Evolutionary conservation across 2,329 filamentous ascomycete genomes (phyloP).

Genomic region (Sclerotinia minor): DNA sequence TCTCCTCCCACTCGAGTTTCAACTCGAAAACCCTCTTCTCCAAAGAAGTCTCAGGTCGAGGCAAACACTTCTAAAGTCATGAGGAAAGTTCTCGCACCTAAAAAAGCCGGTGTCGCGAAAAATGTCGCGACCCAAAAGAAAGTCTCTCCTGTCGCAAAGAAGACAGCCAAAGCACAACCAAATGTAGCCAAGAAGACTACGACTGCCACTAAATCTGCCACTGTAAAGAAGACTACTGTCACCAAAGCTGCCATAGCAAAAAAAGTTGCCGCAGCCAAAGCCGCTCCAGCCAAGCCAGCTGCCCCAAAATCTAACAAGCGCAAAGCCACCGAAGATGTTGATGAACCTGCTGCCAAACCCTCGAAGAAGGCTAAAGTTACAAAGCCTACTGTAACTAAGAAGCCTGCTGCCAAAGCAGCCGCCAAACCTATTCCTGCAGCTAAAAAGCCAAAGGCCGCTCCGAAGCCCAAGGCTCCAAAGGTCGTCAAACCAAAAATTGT

Average conservation of each 20-base stretch:
- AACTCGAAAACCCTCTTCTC: conserved; percentile 11
- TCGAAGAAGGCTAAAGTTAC: conserved; percentile 14
- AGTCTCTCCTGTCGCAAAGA: conserved; percentile 31
- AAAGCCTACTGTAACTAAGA: conserved; percentile 10
- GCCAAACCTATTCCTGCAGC: neutral
- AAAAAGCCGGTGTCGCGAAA: conserved; percentile 17
- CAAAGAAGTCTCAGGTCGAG: conserved; percentile 1
- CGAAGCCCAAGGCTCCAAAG: conserved; percentile 16
- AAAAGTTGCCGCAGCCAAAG: conserved; percentile 8
- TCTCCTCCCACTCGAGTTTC: conserved; percentile 23
- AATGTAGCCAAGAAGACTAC: conserved; percentile 13
- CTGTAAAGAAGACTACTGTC: conserved; percentile 19
- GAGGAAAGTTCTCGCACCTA: conserved; percentile 17
- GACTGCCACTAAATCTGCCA: conserved; percentile 6
- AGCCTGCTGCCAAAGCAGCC: conserved; percentile 9
- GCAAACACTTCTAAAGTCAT: conserved; percentile 9
- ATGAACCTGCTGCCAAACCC: conserved; percentile 10
- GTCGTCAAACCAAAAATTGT: conserved; percentile 19
- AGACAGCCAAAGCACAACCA: conserved; percentile 15
- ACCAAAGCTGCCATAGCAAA: conserved; percentile 16
- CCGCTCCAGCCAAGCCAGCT: conserved; percentile 13
- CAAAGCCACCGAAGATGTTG: conserved; percentile 18
- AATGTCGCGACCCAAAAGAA: conserved; percentile 32
- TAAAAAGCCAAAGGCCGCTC: conserved; percentile 12
- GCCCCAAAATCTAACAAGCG: conserved; percentile 23